Evolutionary conservation across 1,284 basidiomycete species (phyloP).

Genomic region (Ganoderma sinense): DNA sequence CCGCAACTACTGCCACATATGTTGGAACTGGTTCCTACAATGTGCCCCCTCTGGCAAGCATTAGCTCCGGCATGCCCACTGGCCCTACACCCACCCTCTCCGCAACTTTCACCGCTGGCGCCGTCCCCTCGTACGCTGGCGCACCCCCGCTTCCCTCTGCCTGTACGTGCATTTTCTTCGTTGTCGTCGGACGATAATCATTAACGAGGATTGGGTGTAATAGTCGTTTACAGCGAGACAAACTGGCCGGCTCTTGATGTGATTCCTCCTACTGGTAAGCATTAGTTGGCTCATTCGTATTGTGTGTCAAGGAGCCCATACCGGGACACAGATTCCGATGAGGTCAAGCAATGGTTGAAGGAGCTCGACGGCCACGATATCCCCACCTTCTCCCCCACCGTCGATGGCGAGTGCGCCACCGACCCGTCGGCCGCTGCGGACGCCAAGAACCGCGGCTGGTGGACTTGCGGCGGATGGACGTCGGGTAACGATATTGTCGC

Average conservation of each 20-base stretch:
- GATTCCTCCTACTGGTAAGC: slow-evolving; percentile 66
- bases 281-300: background rate
- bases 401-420: slow-evolving; percentile 70
- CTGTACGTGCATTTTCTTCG: slow-evolving; percentile 49
- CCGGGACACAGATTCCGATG: slow-evolving; percentile 53
- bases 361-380: slow-evolving; percentile 78
- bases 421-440: slow-evolving; percentile 66
- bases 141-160: slow-evolving; percentile 70
- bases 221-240: slow-evolving; percentile 57
- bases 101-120: slow-evolving; percentile 64
- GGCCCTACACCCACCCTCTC: slow-evolving; percentile 57
- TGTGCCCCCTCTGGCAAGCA: slow-evolving; percentile 62
- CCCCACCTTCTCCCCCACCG: slow-evolving; percentile 66
- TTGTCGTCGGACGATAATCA: slow-evolving; percentile 1
- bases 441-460: slow-evolving; percentile 76
- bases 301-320: background rate
- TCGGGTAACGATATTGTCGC: slow-evolving; percentile 69
- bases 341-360: slow-evolving; percentile 79
- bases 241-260: slow-evolving; percentile 78
- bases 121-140: slow-evolving; percentile 60
- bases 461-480: slow-evolving; percentile 89
- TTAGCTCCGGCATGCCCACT: slow-evolving; percentile 74
- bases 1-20: background rate
- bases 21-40: slow-evolving; percentile 24
- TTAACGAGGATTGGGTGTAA: slow-evolving; percentile 6